phyloP scores from a whole-genome alignment of 805 yeast genomes.

The Ogataea paradorogensis region DNA sequence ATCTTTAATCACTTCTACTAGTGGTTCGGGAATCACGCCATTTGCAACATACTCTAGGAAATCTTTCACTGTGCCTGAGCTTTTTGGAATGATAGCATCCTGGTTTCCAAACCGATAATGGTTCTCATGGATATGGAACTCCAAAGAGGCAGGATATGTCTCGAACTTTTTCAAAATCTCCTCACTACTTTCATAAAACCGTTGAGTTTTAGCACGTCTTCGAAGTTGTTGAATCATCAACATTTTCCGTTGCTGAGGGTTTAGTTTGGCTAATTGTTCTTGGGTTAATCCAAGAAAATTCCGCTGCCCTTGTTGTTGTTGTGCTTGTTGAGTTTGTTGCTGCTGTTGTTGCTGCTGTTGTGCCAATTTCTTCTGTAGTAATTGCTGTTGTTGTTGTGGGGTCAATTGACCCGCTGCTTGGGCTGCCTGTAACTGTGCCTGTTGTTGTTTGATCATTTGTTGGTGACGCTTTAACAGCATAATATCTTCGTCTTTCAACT shows the following conservation, averaged over 20 bases:
- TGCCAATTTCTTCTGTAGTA: conserved; percentile 10
- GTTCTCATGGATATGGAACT: conserved; percentile 86
- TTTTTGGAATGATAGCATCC: conserved; percentile 82
- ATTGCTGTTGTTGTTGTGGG: conserved; percentile 13
- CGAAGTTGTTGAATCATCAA: conserved; percentile 41
- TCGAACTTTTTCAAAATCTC: conserved; percentile 75
- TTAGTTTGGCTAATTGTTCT: conserved; percentile 34
- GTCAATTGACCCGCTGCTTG: conserved; percentile 17
- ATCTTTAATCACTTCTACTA: conserved; percentile 85
- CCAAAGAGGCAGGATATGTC: conserved; percentile 75
- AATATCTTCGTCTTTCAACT: conserved; percentile 32
- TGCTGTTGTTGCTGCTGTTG: conserved; percentile 24
- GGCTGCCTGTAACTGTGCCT: conserved; percentile 23
- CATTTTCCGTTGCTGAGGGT: conserved; percentile 40
- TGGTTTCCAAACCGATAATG: conserved; percentile 88
- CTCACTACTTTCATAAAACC: conserved; percentile 68
- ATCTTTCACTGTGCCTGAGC: conserved; percentile 71
- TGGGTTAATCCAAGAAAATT: conserved; percentile 26
- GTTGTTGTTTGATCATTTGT: conserved; percentile 30
- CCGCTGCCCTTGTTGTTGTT: conserved; percentile 22
- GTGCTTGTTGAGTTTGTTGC: conserved; percentile 20
- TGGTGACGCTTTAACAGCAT: conserved; percentile 32
- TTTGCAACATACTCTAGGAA: conserved; percentile 76
- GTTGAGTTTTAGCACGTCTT: conserved; percentile 44
- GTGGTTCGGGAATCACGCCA: conserved; percentile 84